These are phyloP conservation scores for Pseudozyma flocculosa DNA, from an alignment of 1,284 basidiomycete species.

Conservation along the genomic window DNA sequence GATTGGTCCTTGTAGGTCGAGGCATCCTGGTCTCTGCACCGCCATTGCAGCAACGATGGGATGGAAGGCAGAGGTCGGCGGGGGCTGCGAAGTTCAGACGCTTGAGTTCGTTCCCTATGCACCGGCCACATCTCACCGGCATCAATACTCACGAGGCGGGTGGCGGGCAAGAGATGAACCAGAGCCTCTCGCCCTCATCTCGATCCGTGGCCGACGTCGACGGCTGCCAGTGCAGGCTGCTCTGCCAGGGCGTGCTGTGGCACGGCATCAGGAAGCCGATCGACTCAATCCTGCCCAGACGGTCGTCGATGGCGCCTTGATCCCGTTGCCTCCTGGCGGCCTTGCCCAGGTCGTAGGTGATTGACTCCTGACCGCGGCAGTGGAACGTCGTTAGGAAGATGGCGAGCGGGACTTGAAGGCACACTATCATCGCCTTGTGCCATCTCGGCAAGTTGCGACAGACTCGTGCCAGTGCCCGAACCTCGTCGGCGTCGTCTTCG, in stretches of 20 bases:
- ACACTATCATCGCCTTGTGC: slow-evolving; percentile 16
- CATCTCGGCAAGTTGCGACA: slow-evolving; percentile 5
- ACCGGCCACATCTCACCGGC: too few species aligned
- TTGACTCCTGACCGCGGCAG: slow-evolving; percentile 30
- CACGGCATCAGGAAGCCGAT: slow-evolving; percentile 92
- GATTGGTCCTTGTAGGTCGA: slow-evolving; percentile 77
- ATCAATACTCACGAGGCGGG: neutral
- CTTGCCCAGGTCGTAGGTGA: slow-evolving; percentile 23
- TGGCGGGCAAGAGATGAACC: slow-evolving; percentile 47
- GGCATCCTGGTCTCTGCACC: neutral
- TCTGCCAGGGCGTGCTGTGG: slow-evolving; percentile 94
- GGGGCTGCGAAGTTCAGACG: too few species aligned
- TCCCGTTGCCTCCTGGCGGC: slow-evolving; percentile 50
- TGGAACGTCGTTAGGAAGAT: slow-evolving; percentile 41
- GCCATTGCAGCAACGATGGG: too few species aligned
- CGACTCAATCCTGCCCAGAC: slow-evolving; percentile 59
- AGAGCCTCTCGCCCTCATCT: slow-evolving; percentile 21
- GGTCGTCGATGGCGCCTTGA: slow-evolving; percentile 15
- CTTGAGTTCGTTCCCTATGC: too few species aligned
- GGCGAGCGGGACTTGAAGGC: slow-evolving; percentile 24
- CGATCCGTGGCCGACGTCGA: neutral
- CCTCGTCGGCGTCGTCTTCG: neutral
- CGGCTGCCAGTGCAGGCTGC: slow-evolving; percentile 76
- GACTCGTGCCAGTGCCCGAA: neutral
- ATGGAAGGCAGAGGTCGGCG: too few species aligned